A percentile compares a stretch with the other conserved stretches of the same genome.
Evolutionary conservation across 257 asterid genomes (phyloP).

Genomic region (Solanum corneliomulleri): DNA sequence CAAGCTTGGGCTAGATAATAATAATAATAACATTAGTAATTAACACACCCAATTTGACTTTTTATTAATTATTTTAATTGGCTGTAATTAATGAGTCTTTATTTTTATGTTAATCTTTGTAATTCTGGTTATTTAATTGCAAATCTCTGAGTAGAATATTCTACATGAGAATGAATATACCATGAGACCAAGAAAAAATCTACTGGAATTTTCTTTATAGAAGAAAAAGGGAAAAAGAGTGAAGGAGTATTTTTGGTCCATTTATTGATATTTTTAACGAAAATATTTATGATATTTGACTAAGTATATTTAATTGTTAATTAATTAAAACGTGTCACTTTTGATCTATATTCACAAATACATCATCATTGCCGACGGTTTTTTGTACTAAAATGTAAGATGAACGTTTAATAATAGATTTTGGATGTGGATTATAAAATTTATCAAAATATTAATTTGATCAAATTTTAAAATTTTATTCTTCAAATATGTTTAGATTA

Average conservation of each 20-base stretch:
- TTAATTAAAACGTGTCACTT: background rate
- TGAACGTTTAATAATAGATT: too few relatives aligned
- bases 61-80: background rate
- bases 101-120: background rate
- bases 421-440: background rate
- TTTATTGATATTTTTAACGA: background rate
- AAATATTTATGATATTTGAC: background rate
- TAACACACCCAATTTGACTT: background rate
- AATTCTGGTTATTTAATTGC: background rate
- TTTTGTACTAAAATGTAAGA: background rate
- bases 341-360: background rate
- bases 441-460: background rate
- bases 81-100: background rate
- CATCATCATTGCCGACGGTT: background rate
- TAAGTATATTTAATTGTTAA: background rate
- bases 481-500: too few relatives aligned
- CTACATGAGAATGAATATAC: background rate
- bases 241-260: background rate
- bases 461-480: background rate
- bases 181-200: background rate
- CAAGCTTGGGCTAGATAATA: background rate
- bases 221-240: background rate
- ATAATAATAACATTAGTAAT: background rate
- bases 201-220: background rate
- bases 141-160: background rate